Conservation (phyloP, 2,329 filamentous ascomycete genomes). For the Penicillium sp. region DNA sequence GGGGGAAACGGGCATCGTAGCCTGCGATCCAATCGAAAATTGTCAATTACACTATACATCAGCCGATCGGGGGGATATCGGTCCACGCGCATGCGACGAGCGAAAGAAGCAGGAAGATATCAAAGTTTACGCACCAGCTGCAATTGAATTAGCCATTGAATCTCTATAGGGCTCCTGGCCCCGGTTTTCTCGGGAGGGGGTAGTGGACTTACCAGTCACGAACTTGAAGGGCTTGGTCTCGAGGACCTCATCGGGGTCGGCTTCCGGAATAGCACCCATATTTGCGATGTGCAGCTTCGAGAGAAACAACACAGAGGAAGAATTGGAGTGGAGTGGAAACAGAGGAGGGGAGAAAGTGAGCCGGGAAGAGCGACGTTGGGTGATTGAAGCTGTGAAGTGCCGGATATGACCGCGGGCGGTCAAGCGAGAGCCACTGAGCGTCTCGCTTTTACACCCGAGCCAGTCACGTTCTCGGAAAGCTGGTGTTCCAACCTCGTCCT, state of each 20-base stretch:
- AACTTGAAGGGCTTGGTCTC: conserved; percentile 99
- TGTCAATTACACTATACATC: conserved; percentile 26
- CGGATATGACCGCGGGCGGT: conserved; percentile 39
- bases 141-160: conserved; percentile 42
- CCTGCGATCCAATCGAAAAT: conserved; percentile 56
- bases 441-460: conserved; percentile 37
- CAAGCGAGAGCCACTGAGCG: conserved; percentile 37
- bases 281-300: conserved; percentile 47
- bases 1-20: conserved; percentile 98
- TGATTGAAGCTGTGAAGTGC: conserved; percentile 36
- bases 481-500: conserved; percentile 18
- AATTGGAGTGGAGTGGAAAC: conserved; percentile 19
- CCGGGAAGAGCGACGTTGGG: conserved; percentile 30
- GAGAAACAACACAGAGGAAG: conserved; percentile 17
- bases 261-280: conserved; percentile 73
- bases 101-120: conserved; percentile 11
- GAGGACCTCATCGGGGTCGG: conserved; percentile 67
- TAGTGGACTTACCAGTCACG: conserved; percentile 77
- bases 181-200: conserved; percentile 21
- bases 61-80: conserved; percentile 14
- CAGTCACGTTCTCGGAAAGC: conserved; percentile 24
- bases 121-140: conserved; percentile 48
- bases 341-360: conserved; percentile 25
- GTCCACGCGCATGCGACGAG: conserved; percentile 10
- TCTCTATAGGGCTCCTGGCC: conserved; percentile 26